Conservation (phyloP, 163 green algal genomes). For the Scenedesmus sp. region DNA sequence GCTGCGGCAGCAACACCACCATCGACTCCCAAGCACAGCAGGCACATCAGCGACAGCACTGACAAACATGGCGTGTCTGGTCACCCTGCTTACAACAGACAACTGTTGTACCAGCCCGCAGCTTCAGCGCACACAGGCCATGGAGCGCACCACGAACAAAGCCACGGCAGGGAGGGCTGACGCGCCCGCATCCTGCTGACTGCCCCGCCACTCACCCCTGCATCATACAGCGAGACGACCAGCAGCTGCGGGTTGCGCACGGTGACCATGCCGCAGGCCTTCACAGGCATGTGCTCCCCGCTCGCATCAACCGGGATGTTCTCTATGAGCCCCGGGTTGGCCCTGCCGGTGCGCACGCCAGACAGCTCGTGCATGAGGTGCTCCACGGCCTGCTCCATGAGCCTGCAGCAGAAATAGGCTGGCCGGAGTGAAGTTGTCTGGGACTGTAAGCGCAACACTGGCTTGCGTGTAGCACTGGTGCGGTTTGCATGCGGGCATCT, state of each 20-base stretch:
- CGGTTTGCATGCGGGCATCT: too few species aligned
- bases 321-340: constrained; percentile 71
- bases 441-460: not conserved
- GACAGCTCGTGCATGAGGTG: constrained; percentile 61
- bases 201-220: constrained; percentile 43
- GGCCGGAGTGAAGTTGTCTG: not conserved
- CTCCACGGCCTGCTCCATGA: constrained; percentile 59
- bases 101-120: too few species aligned
- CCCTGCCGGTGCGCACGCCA: constrained; percentile 65
- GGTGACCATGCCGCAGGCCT: constrained; percentile 62
- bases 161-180: too few species aligned
- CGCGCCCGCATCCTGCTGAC: too few species aligned
- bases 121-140: too few species aligned
- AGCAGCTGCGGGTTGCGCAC: constrained; percentile 68
- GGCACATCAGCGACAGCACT: too few species aligned
- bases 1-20: not conserved
- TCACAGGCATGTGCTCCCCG: constrained; percentile 62
- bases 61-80: too few species aligned
- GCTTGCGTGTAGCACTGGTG: too few species aligned
- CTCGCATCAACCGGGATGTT: constrained; percentile 54
- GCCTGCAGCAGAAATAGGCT: constrained; percentile 4
- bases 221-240: constrained; percentile 65
- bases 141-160: too few species aligned
- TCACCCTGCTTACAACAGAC: too few species aligned
- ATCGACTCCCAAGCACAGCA: not conserved